Conservation (phyloP, 177 flowering plant species). For the Vitis hybrid region DNA sequence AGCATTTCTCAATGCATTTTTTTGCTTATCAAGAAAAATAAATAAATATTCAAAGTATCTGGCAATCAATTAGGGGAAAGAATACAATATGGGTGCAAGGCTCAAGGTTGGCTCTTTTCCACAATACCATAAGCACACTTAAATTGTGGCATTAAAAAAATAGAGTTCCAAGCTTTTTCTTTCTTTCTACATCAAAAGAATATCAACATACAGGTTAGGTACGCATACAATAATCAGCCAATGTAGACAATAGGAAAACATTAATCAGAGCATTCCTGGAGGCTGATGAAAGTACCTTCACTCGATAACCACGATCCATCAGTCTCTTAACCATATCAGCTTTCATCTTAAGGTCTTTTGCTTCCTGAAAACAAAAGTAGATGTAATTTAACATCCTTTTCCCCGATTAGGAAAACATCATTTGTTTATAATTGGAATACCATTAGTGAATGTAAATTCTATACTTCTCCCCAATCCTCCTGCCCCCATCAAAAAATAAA, state of each 20-base stretch:
- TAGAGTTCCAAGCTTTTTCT: background rate
- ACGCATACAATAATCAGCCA: background rate
- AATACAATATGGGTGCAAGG: background rate
- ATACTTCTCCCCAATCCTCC: background rate
- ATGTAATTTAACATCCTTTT: background rate
- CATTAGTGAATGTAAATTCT: background rate
- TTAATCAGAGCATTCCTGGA: background rate
- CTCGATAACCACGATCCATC: slow-evolving; percentile 82
- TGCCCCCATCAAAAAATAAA: too few species aligned
- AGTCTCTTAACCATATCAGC: slow-evolving; percentile 57
- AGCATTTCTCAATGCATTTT: background rate
- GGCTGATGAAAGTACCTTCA: slow-evolving; percentile 58
- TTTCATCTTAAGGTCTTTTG: slow-evolving; percentile 67
- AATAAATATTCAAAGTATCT: background rate
- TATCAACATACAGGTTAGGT: background rate
- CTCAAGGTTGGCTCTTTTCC: background rate
- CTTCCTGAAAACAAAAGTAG: slow-evolving; percentile 45
- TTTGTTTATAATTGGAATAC: background rate
- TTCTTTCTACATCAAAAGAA: background rate
- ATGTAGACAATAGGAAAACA: background rate
- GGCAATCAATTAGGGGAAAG: background rate
- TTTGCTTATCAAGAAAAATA: background rate
- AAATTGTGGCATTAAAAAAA: background rate
- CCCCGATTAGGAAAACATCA: too few species aligned
- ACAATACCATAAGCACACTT: background rate